phyloP scores from a whole-genome alignment of 169 alveolate genomes.

The Cryptosporidium sp. region DNA sequence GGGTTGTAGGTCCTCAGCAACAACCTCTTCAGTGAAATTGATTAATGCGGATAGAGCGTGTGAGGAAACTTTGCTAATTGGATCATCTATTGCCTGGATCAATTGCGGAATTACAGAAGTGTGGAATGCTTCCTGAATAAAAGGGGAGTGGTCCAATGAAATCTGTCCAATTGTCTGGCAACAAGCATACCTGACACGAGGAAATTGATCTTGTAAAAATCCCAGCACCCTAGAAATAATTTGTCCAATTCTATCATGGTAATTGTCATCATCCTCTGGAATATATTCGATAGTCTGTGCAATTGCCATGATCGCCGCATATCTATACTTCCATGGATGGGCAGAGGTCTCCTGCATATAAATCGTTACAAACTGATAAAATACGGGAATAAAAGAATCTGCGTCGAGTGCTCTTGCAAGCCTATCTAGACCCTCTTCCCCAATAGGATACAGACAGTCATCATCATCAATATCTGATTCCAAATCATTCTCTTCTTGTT shows the following conservation, averaged over 20 bases:
- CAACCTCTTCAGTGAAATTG: conserved; percentile 91
- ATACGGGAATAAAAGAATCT: conserved; percentile 83
- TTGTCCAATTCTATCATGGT: conserved; percentile 84
- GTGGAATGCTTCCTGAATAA: conserved; percentile 83
- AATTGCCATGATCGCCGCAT: conserved; percentile 89
- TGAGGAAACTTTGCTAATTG: conserved; percentile 87
- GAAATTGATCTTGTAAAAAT: conserved; percentile 86
- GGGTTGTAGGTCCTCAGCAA: conserved; percentile 85
- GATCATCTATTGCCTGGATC: conserved; percentile 86
- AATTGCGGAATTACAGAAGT: conserved; percentile 84
- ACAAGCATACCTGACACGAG: conserved; percentile 92
- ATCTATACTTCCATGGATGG: conserved; percentile 87
- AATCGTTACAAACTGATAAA: conserved; percentile 81
- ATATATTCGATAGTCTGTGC: conserved; percentile 88
- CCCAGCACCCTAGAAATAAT: conserved; percentile 84
- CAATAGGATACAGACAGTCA: conserved; percentile 86
- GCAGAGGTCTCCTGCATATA: conserved; percentile 82
- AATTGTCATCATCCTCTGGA: conserved; percentile 86
- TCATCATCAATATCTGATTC: conserved; percentile 86
- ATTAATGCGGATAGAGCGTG: conserved; percentile 93
- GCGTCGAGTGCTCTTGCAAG: conserved; percentile 87
- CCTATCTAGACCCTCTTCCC: conserved; percentile 88
- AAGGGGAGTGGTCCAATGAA: conserved; percentile 91
- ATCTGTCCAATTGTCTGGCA: conserved; percentile 93
- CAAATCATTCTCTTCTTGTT: conserved; percentile 86